These are phyloP conservation scores for Torulaspora globosa DNA, from an alignment of 1,139 yeast genomes.

Conservation along the genomic window DNA sequence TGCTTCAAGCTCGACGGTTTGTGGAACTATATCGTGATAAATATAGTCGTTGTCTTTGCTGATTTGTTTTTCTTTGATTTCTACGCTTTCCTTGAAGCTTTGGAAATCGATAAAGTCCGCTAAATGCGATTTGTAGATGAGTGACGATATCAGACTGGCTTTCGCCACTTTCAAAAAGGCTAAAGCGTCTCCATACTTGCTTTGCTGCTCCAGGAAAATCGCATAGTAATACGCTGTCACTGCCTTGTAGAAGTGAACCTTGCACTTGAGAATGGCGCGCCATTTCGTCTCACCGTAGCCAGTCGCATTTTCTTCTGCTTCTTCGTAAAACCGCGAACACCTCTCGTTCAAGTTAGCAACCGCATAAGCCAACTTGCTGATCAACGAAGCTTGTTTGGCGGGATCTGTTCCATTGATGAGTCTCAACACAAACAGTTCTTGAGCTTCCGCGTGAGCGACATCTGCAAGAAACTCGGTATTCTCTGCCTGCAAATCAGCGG, in stretches of 20 bases:
- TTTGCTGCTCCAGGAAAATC: slow-evolving; percentile 40
- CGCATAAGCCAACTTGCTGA: slow-evolving; percentile 67
- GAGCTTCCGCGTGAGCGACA: slow-evolving; percentile 81
- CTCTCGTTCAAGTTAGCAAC: slow-evolving; percentile 54
- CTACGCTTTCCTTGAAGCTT: slow-evolving; percentile 28
- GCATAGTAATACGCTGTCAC: slow-evolving; percentile 44
- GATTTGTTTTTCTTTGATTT: slow-evolving; percentile 39
- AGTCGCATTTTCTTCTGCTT: slow-evolving; percentile 48
- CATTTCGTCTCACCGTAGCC: slow-evolving; percentile 40
- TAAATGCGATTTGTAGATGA: slow-evolving; percentile 26
- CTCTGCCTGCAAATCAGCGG: slow-evolving; percentile 67
- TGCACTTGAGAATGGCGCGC: slow-evolving; percentile 43
- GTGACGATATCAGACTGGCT: slow-evolving; percentile 25
- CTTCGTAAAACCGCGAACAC: slow-evolving; percentile 45
- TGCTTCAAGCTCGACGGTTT: slow-evolving; percentile 49
- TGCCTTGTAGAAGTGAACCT: slow-evolving; percentile 45
- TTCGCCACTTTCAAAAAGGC: slow-evolving; percentile 58
- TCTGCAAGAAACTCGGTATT: slow-evolving; percentile 62
- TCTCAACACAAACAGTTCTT: slow-evolving; percentile 71
- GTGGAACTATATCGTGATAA: slow-evolving; percentile 73
- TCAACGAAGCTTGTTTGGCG: slow-evolving; percentile 54
- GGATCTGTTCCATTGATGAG: slow-evolving; percentile 43
- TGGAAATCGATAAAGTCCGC: slow-evolving; percentile 37
- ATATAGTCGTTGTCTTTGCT: slow-evolving; percentile 86
- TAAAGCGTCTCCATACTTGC: slow-evolving; percentile 73